These are phyloP conservation scores for Albophoma yamanashiensis DNA, from an alignment of 2,329 filamentous ascomycete species.

Conservation along the genomic window DNA sequence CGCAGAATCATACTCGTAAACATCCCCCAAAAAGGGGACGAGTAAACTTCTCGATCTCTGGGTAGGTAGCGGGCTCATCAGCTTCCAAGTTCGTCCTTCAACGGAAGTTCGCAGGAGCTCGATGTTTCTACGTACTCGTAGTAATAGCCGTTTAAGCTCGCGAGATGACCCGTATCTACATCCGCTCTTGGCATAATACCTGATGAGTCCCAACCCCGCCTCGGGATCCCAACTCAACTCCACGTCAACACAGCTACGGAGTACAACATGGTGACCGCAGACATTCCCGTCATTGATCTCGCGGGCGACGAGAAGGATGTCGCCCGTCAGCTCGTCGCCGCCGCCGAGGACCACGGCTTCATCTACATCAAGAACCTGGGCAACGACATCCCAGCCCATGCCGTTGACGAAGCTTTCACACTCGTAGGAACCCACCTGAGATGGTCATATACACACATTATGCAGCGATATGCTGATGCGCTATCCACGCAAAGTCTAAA, in stretches of 20 bases:
- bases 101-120: neutral
- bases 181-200: neutral
- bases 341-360: conserved; percentile 77
- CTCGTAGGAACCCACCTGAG: conserved; percentile 41
- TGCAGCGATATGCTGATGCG: neutral
- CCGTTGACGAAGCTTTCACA: conserved; percentile 62
- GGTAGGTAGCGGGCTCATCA: too few species aligned
- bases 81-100: too few species aligned
- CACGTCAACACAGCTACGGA: neutral
- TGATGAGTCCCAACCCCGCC: neutral
- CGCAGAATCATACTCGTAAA: neutral
- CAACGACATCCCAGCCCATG: conserved; percentile 52
- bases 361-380: conserved; percentile 75
- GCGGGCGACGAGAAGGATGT: conserved; percentile 42
- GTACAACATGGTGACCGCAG: conserved; percentile 16
- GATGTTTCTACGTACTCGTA: too few species aligned
- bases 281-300: conserved; percentile 78
- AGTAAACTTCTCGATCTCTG: too few species aligned
- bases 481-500: conserved; percentile 36
- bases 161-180: neutral
- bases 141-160: too few species aligned
- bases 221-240: neutral
- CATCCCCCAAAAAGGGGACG: neutral
- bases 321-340: conserved; percentile 63
- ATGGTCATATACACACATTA: neutral